Conservation (phyloP, 306 rosid species). For the Fragaria nilgerrensis region DNA sequence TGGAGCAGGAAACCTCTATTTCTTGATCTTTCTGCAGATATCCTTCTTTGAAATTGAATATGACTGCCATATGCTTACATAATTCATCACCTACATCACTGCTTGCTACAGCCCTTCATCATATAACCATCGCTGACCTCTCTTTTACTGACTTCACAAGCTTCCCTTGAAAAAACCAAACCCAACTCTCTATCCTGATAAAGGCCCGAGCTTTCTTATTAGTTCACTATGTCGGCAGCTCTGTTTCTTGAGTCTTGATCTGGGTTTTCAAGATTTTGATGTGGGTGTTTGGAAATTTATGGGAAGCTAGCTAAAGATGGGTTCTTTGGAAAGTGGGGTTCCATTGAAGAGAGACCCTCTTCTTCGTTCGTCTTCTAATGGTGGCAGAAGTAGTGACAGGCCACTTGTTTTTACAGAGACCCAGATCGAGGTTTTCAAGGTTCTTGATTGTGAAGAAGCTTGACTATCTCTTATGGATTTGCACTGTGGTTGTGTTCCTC, state of each 20-base stretch:
- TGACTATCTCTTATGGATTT: conserved; percentile 93
- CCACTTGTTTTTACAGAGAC: conserved; percentile 64
- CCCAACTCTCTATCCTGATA: conserved; percentile 10
- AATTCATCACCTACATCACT: not conserved
- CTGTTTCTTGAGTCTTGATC: conserved; percentile 2
- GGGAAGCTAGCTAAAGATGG: conserved; percentile 75
- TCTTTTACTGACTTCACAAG: conserved; percentile 35
- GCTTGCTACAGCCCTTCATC: not conserved
- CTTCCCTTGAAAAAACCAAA: conserved; percentile 20
- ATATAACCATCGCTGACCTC: not conserved
- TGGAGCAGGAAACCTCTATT: too few species aligned
- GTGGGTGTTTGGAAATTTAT: conserved; percentile 35
- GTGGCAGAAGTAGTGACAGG: conserved; percentile 50
- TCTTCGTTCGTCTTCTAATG: conserved; percentile 42
- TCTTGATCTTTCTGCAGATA: too few species aligned
- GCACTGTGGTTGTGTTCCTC: conserved; percentile 74
- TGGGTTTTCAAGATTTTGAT: conserved; percentile 17
- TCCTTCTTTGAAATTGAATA: too few species aligned
- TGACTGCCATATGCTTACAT: too few species aligned
- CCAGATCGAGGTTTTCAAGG: conserved; percentile 89
- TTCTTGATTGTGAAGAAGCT: conserved; percentile 67
- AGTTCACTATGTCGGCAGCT: not conserved
- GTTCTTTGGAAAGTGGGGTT: conserved; percentile 70
- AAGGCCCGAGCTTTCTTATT: not conserved
- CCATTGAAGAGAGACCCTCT: conserved; percentile 67